phyloP scores from a whole-genome alignment of 164 flowering plant genomes.

The Vitis rotundifolia region DNA sequence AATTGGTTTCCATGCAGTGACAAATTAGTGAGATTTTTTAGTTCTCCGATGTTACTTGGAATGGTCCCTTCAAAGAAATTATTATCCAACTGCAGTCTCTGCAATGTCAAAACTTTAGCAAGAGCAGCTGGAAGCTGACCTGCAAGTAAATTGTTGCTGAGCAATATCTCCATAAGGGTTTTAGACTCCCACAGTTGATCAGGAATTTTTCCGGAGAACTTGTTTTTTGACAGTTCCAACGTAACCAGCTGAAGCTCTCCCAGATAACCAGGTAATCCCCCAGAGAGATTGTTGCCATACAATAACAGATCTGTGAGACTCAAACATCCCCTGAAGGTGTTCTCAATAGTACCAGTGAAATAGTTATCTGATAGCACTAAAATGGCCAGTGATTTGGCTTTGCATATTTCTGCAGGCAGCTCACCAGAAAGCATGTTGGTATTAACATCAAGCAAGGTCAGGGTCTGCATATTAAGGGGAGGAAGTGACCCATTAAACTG shows the following conservation, averaged over 20 bases:
- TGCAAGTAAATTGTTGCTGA: constrained; percentile 44
- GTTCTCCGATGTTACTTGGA: constrained; percentile 47
- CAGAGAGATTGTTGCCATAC: constrained; percentile 46
- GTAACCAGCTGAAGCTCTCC: constrained; percentile 51
- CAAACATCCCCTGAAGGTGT: constrained; percentile 42
- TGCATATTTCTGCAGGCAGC: constrained; percentile 46
- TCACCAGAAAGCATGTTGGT: constrained; percentile 57
- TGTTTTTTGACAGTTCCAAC: constrained; percentile 52
- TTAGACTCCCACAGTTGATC: constrained; percentile 51
- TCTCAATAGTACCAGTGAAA: constrained; percentile 43
- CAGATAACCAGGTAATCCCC: constrained; percentile 54
- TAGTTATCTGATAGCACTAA: constrained; percentile 44
- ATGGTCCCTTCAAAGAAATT: constrained; percentile 54
- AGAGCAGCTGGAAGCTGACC: constrained; percentile 42
- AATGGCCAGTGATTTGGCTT: constrained; percentile 29
- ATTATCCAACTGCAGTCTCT: constrained; percentile 48
- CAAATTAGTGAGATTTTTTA: constrained; percentile 58
- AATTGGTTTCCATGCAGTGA: constrained; percentile 57
- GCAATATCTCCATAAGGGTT: constrained; percentile 54
- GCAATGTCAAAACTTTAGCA: constrained; percentile 26
- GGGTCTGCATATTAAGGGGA: constrained; percentile 32
- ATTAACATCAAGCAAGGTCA: constrained; percentile 38
- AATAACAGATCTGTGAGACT: constrained; percentile 47
- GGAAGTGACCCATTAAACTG: constrained; percentile 49
- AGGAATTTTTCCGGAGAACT: constrained; percentile 53